Percentiles rank a stretch among this genome's conserved stretches.
Conservation (phyloP, 2,329 filamentous ascomycete genomes). For the Tolypocladium guangdongense region DNA sequence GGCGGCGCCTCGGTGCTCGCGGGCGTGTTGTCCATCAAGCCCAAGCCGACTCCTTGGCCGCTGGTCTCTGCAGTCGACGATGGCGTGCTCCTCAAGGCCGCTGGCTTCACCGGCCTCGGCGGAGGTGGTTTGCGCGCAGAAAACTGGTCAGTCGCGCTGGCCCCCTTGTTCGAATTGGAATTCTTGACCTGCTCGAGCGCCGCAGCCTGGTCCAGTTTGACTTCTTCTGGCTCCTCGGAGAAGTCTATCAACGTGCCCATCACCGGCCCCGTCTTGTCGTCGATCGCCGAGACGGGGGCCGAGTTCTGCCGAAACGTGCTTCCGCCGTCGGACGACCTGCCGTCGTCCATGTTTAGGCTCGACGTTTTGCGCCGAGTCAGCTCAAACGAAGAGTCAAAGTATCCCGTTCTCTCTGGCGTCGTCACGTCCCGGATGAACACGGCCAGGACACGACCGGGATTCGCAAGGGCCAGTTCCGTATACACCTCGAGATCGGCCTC, state of each 20-base stretch:
- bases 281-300: conserved; percentile 6
- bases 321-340: conserved; percentile 2
- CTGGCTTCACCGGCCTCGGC: conserved; percentile 47
- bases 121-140: conserved; percentile 30
- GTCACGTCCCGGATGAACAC: conserved; percentile 96
- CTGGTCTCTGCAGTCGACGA: conserved; percentile 15
- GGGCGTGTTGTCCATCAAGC: neutral
- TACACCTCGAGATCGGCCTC: conserved; percentile 97
- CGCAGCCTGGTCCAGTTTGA: conserved; percentile 21
- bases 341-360: conserved; percentile 15
- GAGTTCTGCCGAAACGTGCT: conserved; percentile 16
- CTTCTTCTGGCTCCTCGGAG: conserved; percentile 37
- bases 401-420: conserved; percentile 57
- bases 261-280: conserved; percentile 22
- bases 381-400: conserved; percentile 57
- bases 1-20: conserved; percentile 11
- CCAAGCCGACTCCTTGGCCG: neutral
- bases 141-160: conserved; percentile 19
- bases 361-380: conserved; percentile 14
- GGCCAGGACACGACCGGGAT: conserved; percentile 72
- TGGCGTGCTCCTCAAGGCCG: conserved; percentile 36
- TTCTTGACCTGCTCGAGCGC: conserved; percentile 18
- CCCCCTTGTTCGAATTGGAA: conserved; percentile 7
- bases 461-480: conserved; percentile 76
- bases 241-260: conserved; percentile 53